Evolutionary conservation across 202 grass and related monocot genomes (phyloP).

Genomic region (Hordeum pubiflorum): DNA sequence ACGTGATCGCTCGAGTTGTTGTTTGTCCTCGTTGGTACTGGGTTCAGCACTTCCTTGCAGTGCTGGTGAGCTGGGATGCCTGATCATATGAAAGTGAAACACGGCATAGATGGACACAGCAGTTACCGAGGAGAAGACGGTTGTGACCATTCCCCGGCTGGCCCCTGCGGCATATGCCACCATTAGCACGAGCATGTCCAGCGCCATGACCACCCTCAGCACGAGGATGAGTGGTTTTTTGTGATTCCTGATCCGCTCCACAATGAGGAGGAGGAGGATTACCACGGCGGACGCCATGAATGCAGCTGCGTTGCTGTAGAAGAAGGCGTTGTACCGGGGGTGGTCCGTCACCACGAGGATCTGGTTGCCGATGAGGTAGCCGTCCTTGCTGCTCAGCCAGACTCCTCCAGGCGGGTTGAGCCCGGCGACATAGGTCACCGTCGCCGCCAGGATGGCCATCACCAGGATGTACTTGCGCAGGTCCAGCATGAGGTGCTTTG

Average conservation of each 20-base stretch:
- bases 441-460: not conserved
- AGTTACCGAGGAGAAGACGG: not conserved
- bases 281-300: slow-evolving; percentile 35
- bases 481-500: not conserved
- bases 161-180: not conserved
- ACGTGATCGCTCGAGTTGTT: no score
- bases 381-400: not conserved
- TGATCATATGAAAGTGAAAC: not conserved
- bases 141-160: not conserved
- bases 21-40: no score
- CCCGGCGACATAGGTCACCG: slow-evolving; percentile 28
- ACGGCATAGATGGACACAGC: not conserved
- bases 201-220: not conserved
- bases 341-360: slow-evolving; percentile 20
- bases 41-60: no score
- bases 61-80: no score
- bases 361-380: slow-evolving; percentile 19
- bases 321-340: slow-evolving; percentile 31
- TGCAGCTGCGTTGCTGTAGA: slow-evolving; percentile 33
- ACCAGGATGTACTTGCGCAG: slow-evolving; percentile 28
- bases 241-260: not conserved
- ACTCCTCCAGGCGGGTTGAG: slow-evolving; percentile 25
- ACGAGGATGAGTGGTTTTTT: not conserved
- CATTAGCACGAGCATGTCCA: not conserved
- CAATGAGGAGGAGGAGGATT: slow-evolving; percentile 7